These are phyloP conservation scores for Epichloe aotearoae DNA, from an alignment of 2,329 filamentous ascomycete genomes.

Conservation along the genomic window DNA sequence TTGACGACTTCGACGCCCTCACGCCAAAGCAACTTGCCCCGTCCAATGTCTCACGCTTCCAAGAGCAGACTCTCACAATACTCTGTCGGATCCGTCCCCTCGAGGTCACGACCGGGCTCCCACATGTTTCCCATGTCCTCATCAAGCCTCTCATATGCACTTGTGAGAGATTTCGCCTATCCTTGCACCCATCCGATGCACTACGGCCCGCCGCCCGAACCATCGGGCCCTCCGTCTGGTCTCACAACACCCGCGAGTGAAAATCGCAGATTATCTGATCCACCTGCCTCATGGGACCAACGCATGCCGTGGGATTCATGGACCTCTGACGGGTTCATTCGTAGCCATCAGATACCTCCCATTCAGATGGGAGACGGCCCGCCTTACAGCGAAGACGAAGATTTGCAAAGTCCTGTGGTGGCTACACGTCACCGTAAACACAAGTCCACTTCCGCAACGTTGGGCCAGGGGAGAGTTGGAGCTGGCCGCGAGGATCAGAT, in stretches of 20 bases:
- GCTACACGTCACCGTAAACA: slow-evolving; percentile 77
- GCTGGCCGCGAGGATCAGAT: slow-evolving; percentile 31
- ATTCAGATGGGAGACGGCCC: slow-evolving; percentile 81
- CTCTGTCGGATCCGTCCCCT: slow-evolving; percentile 55
- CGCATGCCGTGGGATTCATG: slow-evolving; percentile 48
- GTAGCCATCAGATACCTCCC: slow-evolving; percentile 60
- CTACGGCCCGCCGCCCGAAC: slow-evolving; percentile 78
- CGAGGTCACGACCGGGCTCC: slow-evolving; percentile 67
- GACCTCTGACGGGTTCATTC: slow-evolving; percentile 40
- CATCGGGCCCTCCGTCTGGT: slow-evolving; percentile 56
- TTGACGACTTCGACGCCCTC: slow-evolving; percentile 43
- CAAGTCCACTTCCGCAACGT: slow-evolving; percentile 50
- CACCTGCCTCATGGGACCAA: slow-evolving; percentile 61
- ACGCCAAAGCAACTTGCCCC: slow-evolving; percentile 45
- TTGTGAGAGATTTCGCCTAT: slow-evolving; percentile 94
- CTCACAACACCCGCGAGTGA: slow-evolving; percentile 79
- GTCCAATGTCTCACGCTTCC: slow-evolving; percentile 63
- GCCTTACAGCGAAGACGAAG: slow-evolving; percentile 91
- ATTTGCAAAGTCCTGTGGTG: slow-evolving; percentile 82
- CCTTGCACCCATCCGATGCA: slow-evolving; percentile 71
- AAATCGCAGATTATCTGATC: slow-evolving; percentile 68
- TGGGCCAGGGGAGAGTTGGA: slow-evolving; percentile 29
- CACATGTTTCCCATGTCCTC: slow-evolving; percentile 71
- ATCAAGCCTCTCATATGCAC: slow-evolving; percentile 75
- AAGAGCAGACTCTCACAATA: slow-evolving; percentile 77